Percentiles rank a stretch among this genome's conserved stretches.
phyloP scores from a whole-genome alignment of 352 stramenopile species.

The Peronosclerospora sorghi region DNA sequence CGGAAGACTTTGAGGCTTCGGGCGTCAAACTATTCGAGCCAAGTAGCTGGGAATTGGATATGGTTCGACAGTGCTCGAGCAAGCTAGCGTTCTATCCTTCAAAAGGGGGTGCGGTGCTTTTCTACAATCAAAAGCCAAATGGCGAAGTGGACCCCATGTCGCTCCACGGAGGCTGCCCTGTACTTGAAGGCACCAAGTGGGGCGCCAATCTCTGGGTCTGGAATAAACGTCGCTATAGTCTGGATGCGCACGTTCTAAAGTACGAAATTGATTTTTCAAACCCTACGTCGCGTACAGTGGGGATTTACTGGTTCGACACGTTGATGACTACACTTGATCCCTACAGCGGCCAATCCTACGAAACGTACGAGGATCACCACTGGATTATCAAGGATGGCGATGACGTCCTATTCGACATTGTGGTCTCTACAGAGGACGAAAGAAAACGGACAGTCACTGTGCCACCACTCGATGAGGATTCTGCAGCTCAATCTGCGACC shows the following conservation, averaged over 20 bases:
- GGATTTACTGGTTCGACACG: constrained; percentile 57
- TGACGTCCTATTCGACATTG: constrained; percentile 39
- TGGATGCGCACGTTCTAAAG: constrained; percentile 31
- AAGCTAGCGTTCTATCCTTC: constrained; percentile 68
- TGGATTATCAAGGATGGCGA: constrained; percentile 56
- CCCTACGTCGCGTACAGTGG: constrained; percentile 35
- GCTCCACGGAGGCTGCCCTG: constrained; percentile 91
- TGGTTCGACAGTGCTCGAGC: constrained; percentile 66
- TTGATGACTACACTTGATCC: constrained; percentile 55
- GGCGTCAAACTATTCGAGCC: constrained; percentile 50
- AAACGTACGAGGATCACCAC: constrained; percentile 24
- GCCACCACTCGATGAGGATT: constrained; percentile 12
- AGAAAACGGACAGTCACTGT: constrained; percentile 38
- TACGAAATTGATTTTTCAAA: constrained; percentile 65
- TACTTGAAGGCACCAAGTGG: constrained; percentile 92
- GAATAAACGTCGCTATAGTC: constrained; percentile 82
- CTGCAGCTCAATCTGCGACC: constrained; percentile 2
- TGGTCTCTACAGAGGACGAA: constrained; percentile 34
- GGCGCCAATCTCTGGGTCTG: constrained; percentile 96
- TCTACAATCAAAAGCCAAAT: constrained; percentile 96
- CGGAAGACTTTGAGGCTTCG: constrained; percentile 28
- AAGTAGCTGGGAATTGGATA: constrained; percentile 60
- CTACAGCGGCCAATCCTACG: constrained; percentile 27
- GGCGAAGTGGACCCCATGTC: constrained; percentile 80
- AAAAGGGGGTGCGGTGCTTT: constrained; percentile 90